phyloP scores from a whole-genome alignment of 1,139 yeast genomes.

The Candida sp. region DNA sequence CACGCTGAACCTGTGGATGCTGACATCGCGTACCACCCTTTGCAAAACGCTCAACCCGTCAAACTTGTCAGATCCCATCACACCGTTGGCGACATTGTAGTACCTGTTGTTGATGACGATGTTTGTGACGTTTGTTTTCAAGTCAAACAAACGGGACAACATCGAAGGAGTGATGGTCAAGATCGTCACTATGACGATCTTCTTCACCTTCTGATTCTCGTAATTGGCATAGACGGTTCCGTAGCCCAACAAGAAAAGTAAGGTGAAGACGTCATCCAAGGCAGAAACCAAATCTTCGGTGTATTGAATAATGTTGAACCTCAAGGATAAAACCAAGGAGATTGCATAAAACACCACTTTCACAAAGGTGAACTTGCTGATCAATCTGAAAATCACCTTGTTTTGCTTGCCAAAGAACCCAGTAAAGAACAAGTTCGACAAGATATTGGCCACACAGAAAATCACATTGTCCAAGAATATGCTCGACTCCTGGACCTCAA shows the following conservation, averaged over 20 bases:
- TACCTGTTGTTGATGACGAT: constrained; percentile 8
- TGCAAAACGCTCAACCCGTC: constrained; percentile 9
- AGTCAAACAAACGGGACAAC: constrained; percentile 9
- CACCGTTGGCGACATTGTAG: constrained; percentile 10
- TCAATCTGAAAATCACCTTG: background rate
- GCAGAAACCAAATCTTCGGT: constrained; percentile 8
- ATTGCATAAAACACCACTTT: background rate
- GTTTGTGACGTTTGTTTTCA: constrained; percentile 7
- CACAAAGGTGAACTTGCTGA: constrained; percentile 2
- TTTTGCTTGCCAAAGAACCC: background rate
- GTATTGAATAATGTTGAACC: constrained; percentile 6
- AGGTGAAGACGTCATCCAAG: constrained; percentile 10
- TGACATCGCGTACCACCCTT: constrained; percentile 4
- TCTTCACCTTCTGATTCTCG: constrained; percentile 2
- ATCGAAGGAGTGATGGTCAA: constrained; percentile 10
- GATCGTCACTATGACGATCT: constrained; percentile 1
- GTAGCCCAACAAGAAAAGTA: constrained; percentile 12
- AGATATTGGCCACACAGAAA: constrained; percentile 5
- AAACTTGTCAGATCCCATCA: constrained; percentile 11
- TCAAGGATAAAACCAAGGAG: constrained; percentile 6
- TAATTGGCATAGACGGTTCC: constrained; percentile 6
- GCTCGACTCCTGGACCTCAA: constrained; percentile 7
- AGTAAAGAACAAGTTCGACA: constrained; percentile 3
- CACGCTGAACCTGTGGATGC: constrained; percentile 2
- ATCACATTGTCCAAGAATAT: constrained; percentile 8